These are phyloP conservation scores for Penicillium tannophilum DNA, from an alignment of 495 filamentous ascomycete genomes.

Conservation along the genomic window DNA sequence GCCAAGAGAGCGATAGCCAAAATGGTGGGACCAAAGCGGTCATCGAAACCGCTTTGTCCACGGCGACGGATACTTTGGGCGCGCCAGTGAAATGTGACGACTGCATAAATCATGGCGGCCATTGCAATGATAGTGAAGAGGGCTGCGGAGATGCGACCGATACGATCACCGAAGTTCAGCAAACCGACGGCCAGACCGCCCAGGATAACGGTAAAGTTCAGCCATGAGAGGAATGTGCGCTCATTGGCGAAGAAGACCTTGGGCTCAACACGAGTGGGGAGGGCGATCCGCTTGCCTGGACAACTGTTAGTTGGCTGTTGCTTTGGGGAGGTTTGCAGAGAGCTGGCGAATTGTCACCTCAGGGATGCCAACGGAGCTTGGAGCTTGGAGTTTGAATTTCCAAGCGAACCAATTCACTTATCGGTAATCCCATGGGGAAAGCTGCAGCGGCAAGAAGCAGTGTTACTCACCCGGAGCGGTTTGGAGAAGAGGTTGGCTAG, in stretches of 20 bases:
- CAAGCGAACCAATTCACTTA: background rate
- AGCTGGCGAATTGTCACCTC: background rate
- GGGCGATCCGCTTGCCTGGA: constrained; percentile 93
- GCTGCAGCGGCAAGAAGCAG: background rate
- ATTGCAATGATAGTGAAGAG: constrained; percentile 95
- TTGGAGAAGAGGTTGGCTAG: constrained; percentile 11
- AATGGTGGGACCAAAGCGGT: constrained; percentile 89
- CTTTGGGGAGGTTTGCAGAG: background rate
- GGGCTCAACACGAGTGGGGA: constrained; percentile 95
- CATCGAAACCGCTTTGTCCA: constrained; percentile 94
- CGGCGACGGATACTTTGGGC: constrained; percentile 88
- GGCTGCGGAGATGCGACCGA: constrained; percentile 88
- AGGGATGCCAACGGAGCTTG: background rate
- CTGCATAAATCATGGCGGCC: constrained; percentile 92
- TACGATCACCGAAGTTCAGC: constrained; percentile 94
- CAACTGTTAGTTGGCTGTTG: background rate
- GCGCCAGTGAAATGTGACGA: constrained; percentile 95
- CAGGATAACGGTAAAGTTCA: constrained; percentile 98
- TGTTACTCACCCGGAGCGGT: constrained; percentile 8
- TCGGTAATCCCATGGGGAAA: background rate
- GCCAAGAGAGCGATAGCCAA: constrained; percentile 80
- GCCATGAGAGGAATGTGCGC: constrained; percentile 97
- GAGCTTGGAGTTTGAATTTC: background rate
- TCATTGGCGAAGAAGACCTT: constrained; percentile 99
- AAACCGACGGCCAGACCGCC: constrained; percentile 94